These are phyloP conservation scores for Blastocystis sp. DNA, from an alignment of 352 stramenopile species.

Conservation along the genomic window DNA sequence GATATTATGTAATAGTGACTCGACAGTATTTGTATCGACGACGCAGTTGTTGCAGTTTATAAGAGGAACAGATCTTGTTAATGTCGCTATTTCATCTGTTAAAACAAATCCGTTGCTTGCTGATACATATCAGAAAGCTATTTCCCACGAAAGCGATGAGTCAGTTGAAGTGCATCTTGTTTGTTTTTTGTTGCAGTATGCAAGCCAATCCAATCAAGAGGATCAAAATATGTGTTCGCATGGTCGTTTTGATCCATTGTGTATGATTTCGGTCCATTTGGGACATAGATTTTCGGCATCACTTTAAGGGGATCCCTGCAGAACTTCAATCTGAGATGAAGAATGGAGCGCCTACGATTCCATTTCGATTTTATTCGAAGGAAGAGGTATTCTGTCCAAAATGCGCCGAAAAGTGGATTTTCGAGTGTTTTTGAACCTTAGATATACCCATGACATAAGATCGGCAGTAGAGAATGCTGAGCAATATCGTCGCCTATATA, in stretches of 20 bases:
- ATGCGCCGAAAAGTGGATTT: neutral
- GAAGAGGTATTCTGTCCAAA: neutral
- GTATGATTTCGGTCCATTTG: neutral
- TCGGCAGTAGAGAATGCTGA: neutral
- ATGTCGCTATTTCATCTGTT: neutral
- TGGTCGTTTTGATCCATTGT: neutral
- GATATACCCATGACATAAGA: neutral
- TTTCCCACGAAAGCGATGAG: neutral
- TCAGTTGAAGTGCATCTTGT: neutral
- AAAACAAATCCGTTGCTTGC: neutral
- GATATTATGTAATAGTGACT: too few species aligned
- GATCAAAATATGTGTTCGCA: neutral
- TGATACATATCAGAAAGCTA: neutral
- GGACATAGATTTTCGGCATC: neutral
- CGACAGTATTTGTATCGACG: neutral
- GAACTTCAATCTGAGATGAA: neutral
- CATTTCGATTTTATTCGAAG: neutral
- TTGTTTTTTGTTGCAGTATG: neutral
- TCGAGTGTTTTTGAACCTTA: neutral
- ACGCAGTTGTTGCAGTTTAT: neutral
- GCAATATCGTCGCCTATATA: neutral
- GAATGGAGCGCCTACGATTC: neutral
- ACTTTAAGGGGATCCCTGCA: neutral
- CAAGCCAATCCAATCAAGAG: neutral
- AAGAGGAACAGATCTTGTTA: neutral